Base-by-base conservation (phyloP, 2,329 filamentous ascomycete genomes). In the Neospermospora avenae region DNA sequence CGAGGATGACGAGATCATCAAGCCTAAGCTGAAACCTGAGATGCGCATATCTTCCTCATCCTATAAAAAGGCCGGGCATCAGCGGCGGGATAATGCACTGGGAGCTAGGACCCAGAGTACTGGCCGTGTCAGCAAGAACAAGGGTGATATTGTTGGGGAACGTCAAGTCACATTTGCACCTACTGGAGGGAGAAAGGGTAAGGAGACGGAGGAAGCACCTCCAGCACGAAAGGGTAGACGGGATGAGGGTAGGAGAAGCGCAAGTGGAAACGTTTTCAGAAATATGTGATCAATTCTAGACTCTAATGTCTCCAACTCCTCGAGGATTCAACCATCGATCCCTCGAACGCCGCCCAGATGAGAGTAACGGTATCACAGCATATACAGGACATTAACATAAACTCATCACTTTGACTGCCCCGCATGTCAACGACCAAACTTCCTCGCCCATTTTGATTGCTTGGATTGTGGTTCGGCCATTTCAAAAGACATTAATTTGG, bases 101-200 rank as follows among this genome's bases (percentile, higher is more conserved):
- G 85, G 85, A 7, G 80, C 82, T 22, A 79, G 84, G 62, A 73
- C 76, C 25, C 81, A 83, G 58, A 83, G 80, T 65, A 70, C 75
- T 18, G 77, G 76, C 1, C 80, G 81, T 34, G 67, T 75, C 39
- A 75, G 69, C 56, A 84, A 81, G 70, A 66, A 70, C 11, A 72
- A 73, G 4, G 77, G 80, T 18, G 80, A 84, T 42, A 76, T 82
- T 24, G 81, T 84, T 39, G 85, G 85, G 49, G 85, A 87, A 70
- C 83, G 86, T 68, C 81, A 87, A 68, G 81, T 93, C 63, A 88
- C 86, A n/a, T 93, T 93, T 73, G 81, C 86, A 60, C 89, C 89
- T 8, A 79, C 81, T 79, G 73, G 67, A 83, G 76, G 73, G 84
- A 81, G 69, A 76, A 78, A 72, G 73, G 80, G 74, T 69, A 74